These are phyloP conservation scores for Gossypium thurberi DNA, from an alignment of 345 rosid genomes.

Conservation along the genomic window DNA sequence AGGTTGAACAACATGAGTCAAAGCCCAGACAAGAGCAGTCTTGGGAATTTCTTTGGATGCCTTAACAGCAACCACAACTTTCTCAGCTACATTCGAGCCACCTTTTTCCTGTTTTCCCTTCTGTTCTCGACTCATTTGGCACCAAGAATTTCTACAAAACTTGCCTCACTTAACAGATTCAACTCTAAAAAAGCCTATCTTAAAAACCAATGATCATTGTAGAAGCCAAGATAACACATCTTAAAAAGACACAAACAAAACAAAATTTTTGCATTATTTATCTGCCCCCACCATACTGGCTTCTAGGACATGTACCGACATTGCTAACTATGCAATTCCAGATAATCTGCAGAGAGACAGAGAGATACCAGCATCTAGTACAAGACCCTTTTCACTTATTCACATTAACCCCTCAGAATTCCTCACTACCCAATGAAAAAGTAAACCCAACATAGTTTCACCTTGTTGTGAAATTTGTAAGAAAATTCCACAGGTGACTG, in stretches of 20 bases:
- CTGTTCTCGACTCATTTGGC: slow-evolving; percentile 54
- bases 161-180: slow-evolving; percentile 16
- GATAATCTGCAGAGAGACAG: slow-evolving; percentile 27
- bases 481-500: slow-evolving; percentile 16
- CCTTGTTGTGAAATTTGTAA: slow-evolving; percentile 1
- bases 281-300: slow-evolving; percentile 38
- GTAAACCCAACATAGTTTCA: slow-evolving; percentile 11
- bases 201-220: slow-evolving; percentile 7
- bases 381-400: slow-evolving; percentile 41
- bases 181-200: slow-evolving; percentile 15
- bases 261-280: slow-evolving; percentile 28
- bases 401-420: slow-evolving; percentile 25
- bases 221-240: slow-evolving; percentile 14
- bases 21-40: slow-evolving; percentile 92
- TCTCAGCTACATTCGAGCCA: slow-evolving; percentile 47
- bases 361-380: slow-evolving; percentile 24
- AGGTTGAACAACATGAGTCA: slow-evolving; percentile 95
- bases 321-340: slow-evolving; percentile 21
- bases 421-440: background rate
- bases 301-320: slow-evolving; percentile 33
- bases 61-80: slow-evolving; percentile 91
- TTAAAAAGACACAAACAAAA: slow-evolving; percentile 13
- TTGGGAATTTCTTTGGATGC: slow-evolving; percentile 93
- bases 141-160: background rate
- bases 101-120: slow-evolving; percentile 51